Base-by-base conservation (phyloP, 2,329 filamentous ascomycete genomes). In the Exophiala dermatitidis region DNA sequence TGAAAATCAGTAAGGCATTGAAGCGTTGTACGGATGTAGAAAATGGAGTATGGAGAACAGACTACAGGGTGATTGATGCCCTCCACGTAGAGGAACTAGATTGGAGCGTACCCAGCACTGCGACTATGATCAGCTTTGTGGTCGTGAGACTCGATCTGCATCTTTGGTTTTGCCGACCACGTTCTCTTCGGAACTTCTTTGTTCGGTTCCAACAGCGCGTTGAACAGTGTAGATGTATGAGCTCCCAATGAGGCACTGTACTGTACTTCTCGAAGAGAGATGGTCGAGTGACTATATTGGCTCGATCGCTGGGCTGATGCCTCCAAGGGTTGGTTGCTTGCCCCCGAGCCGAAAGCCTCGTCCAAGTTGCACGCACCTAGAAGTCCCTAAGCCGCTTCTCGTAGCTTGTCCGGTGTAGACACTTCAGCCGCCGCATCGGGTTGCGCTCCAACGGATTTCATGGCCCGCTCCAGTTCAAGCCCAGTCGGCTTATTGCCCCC, bases 401-500 rank as follows among this genome's bases (percentile, higher is more conserved):
- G 38, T 41, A 41, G 38, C 38, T 41, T 9, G 38, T 41, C 38
- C 38, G 38, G n/a, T 9, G n/a, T 9, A 12, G 19, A 6, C 38
- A 26, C 28, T 26, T 41, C 38, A 28, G 28, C 12, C 9, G 12
- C 38, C 38, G 38, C 26, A 26, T 26, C 12, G 10, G 2, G 19
- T n/a, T 7, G 38, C 38, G 38, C 19, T 28, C 38, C 26, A 8
- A 28, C 38, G 4, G 12, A 4, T 41, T 41, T 26, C 6, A 10
- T 34, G 5, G 10, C 33, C 7, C 10, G 12, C 38, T 5, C 19
- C 19, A 19, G 19, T 19, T 2, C 19, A 19, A 19, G 19, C 19
- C 19, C 19, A 19, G 19, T 19, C 19, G 19, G 12, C 7, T 41
- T 12, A 49, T 53, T 56, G 50, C 49, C 50, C 50, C 54, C 49